phyloP scores from a whole-genome alignment of 805 yeast genomes.

The Isabelozyma gotoi region DNA sequence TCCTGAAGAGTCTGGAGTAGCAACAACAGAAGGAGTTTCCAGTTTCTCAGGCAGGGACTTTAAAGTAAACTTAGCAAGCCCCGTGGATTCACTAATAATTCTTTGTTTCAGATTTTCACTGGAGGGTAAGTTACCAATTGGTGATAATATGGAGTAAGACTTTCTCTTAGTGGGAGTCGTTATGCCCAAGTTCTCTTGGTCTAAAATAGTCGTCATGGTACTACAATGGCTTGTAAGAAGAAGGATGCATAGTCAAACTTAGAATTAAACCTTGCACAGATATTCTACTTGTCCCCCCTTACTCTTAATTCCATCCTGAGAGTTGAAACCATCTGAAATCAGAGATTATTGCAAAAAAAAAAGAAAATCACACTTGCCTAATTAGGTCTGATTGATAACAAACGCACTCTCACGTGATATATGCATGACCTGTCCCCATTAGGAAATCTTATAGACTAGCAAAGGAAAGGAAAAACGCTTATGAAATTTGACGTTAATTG shows the following conservation, averaged over 20 bases:
- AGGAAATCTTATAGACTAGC: neutral
- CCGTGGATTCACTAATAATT: constrained; percentile 50
- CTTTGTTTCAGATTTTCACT: constrained; percentile 15
- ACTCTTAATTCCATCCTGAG: no score
- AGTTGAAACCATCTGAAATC: neutral
- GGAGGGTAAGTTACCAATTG: constrained; percentile 2
- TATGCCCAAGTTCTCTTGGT: constrained; percentile 3
- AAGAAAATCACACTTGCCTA: neutral
- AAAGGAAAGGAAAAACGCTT: neutral
- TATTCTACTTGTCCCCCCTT: no score
- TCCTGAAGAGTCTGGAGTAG: no score
- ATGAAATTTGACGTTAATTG: neutral
- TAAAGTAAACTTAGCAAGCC: constrained; percentile 46
- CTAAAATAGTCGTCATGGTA: no score
- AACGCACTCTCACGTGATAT: neutral
- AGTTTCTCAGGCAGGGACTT: constrained; percentile 6
- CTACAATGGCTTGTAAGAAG: no score
- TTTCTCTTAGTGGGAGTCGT: constrained; percentile 10
- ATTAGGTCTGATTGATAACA: neutral
- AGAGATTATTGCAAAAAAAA: neutral
- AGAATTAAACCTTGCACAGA: no score
- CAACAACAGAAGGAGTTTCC: no score
- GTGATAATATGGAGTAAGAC: constrained; percentile 14
- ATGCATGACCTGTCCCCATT: neutral
- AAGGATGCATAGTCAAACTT: no score